Evolutionary conservation across 257 asterid species (phyloP), one percentile per base, ranked within the genome.

Genomic region (Capsicum baccatum): DNA sequence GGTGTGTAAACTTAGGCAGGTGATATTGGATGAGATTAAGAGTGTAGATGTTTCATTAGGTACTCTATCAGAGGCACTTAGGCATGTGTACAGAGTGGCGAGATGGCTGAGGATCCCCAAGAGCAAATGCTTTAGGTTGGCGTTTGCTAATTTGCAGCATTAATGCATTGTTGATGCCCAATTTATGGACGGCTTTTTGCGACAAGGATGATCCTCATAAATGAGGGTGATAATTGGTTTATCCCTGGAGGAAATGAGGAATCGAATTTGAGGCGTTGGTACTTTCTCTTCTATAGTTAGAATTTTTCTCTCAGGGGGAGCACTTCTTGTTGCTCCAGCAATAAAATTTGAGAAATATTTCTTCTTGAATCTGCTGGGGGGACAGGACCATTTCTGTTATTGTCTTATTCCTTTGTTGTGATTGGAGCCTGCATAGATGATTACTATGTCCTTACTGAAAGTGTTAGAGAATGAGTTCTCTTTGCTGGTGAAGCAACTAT

Each of bases 401-500:
- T 98, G 97, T 96, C 99, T 4, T 96, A 96, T 81, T 96, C 98
- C 68, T 94, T 94, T 71, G 97, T 96, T 19, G 98, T 97, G 14
- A 87, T 93, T 76, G 99, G 99, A n/a, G 91, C 99, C 81, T 94
- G 98, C 0, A 98, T 97, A 21, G 99, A 94, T 80, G 99, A 92
- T 79, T 96, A 96, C 69, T 97, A 93, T 83, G 91, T 96, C 81
- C 95, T 96, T 47, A 96, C 98, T 15, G 98, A 96, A 83, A 91
- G 85, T 80, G 95, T 96, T 64, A 96, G 88, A 8, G 97, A 88
- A 57, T 80, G 97, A 55, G 91, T 37, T 37, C 92, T 94, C 91
- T 96, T 96, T 17, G 98, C 97, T 13, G 98, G 99, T 79, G 99
- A 96, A 89, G 98, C 98, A 26, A 96, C 99, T 19, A 94, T 89